These are phyloP conservation scores for Clarireedia homoeocarpa DNA, from an alignment of 2,329 filamentous ascomycete genomes.

Conservation along the genomic window DNA sequence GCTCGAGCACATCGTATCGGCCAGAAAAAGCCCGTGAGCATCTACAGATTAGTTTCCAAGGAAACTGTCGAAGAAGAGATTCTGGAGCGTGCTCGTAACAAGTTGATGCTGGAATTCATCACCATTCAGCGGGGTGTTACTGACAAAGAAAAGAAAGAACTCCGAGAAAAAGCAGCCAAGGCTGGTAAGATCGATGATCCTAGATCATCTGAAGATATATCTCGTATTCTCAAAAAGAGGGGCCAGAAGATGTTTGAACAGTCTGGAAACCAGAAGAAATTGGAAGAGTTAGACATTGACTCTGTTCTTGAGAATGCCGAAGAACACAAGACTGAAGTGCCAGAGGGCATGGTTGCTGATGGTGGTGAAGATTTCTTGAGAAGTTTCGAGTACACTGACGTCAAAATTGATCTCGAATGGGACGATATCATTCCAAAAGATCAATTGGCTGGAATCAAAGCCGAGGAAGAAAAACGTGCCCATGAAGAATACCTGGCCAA, in stretches of 20 bases:
- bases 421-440: conserved; percentile 97
- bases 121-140: conserved; percentile 96
- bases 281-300: conserved; percentile 96
- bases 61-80: conserved; percentile 98
- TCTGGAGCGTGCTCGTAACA: conserved; percentile 90
- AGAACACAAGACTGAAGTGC: conserved; percentile 91
- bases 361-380: conserved; percentile 94
- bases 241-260: conserved; percentile 99
- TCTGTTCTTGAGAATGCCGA: conserved; percentile 95
- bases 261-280: conserved; percentile 88
- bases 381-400: conserved; percentile 87
- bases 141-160: conserved; percentile 78
- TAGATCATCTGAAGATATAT: conserved; percentile 88
- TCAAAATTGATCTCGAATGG: conserved; percentile 96
- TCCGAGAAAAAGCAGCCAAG: conserved; percentile 68
- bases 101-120: conserved; percentile 92
- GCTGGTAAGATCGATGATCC: conserved; percentile 74
- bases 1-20: conserved; percentile 96
- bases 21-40: conserved; percentile 90
- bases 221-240: conserved; percentile 89
- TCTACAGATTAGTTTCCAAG: conserved; percentile 94
- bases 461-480: conserved; percentile 76
- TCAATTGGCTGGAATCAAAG: conserved; percentile 81
- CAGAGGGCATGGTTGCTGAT: conserved; percentile 88
- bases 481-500: conserved; percentile 77